Conservation (phyloP, 768 basidiomycete species). For the Agaricus blazei region DNA sequence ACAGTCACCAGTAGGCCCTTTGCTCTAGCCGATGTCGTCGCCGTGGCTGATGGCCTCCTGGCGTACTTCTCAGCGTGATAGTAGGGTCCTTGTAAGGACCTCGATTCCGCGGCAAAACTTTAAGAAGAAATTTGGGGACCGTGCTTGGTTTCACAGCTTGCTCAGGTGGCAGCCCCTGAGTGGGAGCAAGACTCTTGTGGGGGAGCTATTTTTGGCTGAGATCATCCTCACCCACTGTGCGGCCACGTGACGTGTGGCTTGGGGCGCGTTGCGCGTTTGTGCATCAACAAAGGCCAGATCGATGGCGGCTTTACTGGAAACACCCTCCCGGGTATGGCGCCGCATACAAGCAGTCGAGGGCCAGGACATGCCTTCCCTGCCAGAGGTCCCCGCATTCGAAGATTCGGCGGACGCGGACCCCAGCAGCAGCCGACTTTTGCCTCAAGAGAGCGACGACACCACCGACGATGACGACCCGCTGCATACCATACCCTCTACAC, state of each 20-base stretch:
- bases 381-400: constrained; percentile 69
- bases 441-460: constrained; percentile 26
- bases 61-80: no score
- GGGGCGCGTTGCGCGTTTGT: background rate
- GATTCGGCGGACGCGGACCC: constrained; percentile 43
- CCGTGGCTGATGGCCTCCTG: no score
- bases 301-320: constrained; percentile 62
- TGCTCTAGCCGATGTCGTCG: no score
- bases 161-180: no score
- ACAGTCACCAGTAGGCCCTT: no score
- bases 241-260: background rate
- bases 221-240: background rate
- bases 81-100: no score
- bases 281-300: background rate
- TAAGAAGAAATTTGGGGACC: no score
- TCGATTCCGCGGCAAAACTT: no score
- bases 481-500: constrained; percentile 40
- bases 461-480: constrained; percentile 33
- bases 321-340: constrained; percentile 81
- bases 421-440: constrained; percentile 19
- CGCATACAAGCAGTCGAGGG: constrained; percentile 76
- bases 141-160: no score
- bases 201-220: no score
- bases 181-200: background rate
- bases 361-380: constrained; percentile 76